phyloP scores from a whole-genome alignment of 1,284 basidiomycete genomes.

The Microbotryum violaceum region DNA sequence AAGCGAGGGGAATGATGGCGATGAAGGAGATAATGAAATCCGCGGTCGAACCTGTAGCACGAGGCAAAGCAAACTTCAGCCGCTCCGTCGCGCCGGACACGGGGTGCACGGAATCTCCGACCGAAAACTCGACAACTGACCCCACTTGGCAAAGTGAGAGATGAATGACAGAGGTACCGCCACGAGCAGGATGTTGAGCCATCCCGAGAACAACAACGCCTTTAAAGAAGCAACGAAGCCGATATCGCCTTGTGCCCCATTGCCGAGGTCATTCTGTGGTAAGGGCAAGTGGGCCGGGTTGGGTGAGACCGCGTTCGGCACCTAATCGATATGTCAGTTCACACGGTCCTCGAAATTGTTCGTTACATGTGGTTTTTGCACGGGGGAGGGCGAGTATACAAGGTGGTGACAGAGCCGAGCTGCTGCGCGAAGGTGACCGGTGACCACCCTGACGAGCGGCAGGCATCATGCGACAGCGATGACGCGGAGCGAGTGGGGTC shows the following conservation, averaged over 20 bases:
- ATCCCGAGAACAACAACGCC: conserved; percentile 63
- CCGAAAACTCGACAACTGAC: neutral
- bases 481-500: neutral
- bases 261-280: conserved; percentile 7
- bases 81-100: neutral
- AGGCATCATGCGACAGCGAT: neutral
- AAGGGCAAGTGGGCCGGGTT: neutral
- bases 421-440: too few species aligned
- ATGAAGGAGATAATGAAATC: conserved; percentile 78
- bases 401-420: too few species aligned
- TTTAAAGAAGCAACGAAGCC: conserved; percentile 50
- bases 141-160: conserved; percentile 47
- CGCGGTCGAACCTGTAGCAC: conserved; percentile 65
- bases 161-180: conserved; percentile 64
- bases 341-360: too few species aligned
- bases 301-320: too few species aligned
- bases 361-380: too few species aligned
- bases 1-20: conserved; percentile 69
- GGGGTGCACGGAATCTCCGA: too few species aligned
- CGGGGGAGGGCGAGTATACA: too few species aligned
- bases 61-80: conserved; percentile 19
- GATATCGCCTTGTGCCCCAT: conserved; percentile 6
- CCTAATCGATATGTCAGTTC: too few species aligned
- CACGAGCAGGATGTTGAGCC: conserved; percentile 67
- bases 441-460: too few species aligned